A percentile compares a stretch with the other conserved stretches of the same genome.
phyloP scores from a whole-genome alignment of 306 rosid species.

The Glycine latifolia region DNA sequence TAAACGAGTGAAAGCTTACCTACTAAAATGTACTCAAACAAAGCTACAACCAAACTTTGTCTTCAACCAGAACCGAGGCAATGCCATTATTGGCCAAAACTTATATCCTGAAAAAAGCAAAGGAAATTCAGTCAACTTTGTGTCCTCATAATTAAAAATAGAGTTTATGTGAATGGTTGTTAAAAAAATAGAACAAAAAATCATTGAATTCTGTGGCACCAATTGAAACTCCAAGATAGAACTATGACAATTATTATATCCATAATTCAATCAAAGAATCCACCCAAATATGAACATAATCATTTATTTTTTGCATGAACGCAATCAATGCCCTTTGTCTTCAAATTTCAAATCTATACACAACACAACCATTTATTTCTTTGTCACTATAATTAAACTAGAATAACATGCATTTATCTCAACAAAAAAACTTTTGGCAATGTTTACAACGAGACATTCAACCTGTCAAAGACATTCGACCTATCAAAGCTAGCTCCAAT shows the following conservation, averaged over 20 bases:
- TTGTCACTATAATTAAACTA: too few species aligned
- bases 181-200: neutral
- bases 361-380: neutral
- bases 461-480: too few species aligned
- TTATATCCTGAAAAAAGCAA: slow-evolving; percentile 67
- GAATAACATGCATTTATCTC: too few species aligned
- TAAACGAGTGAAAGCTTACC: too few species aligned
- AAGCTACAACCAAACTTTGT: too few species aligned
- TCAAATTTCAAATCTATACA: neutral
- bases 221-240: slow-evolving; percentile 12
- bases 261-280: neutral
- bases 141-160: neutral
- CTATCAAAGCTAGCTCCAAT: too few species aligned
- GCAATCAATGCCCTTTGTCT: neutral
- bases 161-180: neutral
- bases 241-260: slow-evolving; percentile 1
- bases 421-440: too few species aligned
- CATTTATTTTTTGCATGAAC: neutral
- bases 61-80: slow-evolving; percentile 66
- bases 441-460: too few species aligned
- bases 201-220: neutral
- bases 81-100: slow-evolving; percentile 81
- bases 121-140: slow-evolving; percentile 7
- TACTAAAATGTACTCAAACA: too few species aligned
- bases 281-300: slow-evolving; percentile 12